phyloP scores from a whole-genome alignment of 2,329 filamentous ascomycete genomes.

The Huntiella savannae region DNA sequence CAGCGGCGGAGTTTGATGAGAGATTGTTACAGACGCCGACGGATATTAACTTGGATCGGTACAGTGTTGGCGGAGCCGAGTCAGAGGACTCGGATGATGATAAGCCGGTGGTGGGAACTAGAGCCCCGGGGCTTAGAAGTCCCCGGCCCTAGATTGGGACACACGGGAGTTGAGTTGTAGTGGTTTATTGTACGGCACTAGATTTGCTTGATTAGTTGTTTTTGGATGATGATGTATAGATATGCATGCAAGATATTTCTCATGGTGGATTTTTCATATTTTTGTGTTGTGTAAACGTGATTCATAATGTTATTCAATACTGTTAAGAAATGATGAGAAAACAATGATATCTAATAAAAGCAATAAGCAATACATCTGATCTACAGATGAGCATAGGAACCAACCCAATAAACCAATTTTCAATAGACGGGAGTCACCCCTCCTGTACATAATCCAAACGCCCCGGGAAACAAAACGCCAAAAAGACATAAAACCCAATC shows the following conservation, averaged over 20 bases:
- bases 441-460: no score
- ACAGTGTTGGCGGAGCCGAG: slow-evolving; percentile 33
- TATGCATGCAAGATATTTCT: slow-evolving; percentile 1
- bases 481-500: not conserved
- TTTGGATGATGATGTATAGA: not conserved
- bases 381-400: no score
- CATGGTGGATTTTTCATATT: not conserved
- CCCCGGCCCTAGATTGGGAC: no score
- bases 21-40: slow-evolving; percentile 32
- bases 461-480: not conserved
- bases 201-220: not conserved
- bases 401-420: no score
- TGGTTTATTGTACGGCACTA: no score
- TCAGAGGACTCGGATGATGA: slow-evolving; percentile 27
- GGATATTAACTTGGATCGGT: slow-evolving; percentile 26
- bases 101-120: slow-evolving; percentile 1
- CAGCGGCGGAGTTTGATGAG: slow-evolving; percentile 44
- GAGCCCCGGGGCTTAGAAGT: slow-evolving; percentile 1
- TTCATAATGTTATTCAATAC: not conserved
- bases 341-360: not conserved
- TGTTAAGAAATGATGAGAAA: not conserved
- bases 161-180: no score
- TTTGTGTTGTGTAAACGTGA: not conserved
- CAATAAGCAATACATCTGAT: not conserved
- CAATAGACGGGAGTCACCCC: no score